Evolutionary conservation across 2,329 filamentous ascomycete species (phyloP).

Genomic region (Aspergillus sergii): DNA sequence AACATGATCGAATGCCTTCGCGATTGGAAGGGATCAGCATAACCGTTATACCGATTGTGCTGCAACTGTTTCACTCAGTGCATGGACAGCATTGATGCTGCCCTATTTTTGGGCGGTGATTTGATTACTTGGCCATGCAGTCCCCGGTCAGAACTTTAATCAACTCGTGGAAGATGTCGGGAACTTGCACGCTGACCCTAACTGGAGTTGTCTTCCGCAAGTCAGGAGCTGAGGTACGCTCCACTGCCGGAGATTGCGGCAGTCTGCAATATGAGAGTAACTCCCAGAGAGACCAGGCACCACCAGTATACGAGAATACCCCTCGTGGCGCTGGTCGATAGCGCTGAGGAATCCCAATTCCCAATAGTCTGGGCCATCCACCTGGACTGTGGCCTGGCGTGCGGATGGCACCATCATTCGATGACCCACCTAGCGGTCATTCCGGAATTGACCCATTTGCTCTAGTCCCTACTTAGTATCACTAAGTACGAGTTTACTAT

Average conservation of each 20-base stretch:
- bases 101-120: neutral
- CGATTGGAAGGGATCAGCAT: slow-evolving; percentile 5
- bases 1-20: neutral
- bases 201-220: neutral
- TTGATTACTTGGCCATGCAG: neutral
- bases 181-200: neutral
- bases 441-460: neutral
- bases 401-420: neutral
- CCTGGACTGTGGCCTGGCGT: neutral
- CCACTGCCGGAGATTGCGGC: slow-evolving; percentile 1
- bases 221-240: neutral
- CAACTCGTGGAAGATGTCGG: neutral
- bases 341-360: neutral
- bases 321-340: neutral
- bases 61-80: neutral
- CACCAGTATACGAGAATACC: neutral
- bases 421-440: neutral
- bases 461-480: neutral
- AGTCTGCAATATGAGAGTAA: neutral
- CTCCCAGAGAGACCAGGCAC: neutral
- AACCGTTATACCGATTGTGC: neutral
- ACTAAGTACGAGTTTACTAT: neutral
- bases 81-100: neutral
- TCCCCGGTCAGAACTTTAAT: neutral
- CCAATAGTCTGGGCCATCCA: neutral